Conservation (phyloP, 257 asterid genomes). For the Coffea eugenioides region DNA sequence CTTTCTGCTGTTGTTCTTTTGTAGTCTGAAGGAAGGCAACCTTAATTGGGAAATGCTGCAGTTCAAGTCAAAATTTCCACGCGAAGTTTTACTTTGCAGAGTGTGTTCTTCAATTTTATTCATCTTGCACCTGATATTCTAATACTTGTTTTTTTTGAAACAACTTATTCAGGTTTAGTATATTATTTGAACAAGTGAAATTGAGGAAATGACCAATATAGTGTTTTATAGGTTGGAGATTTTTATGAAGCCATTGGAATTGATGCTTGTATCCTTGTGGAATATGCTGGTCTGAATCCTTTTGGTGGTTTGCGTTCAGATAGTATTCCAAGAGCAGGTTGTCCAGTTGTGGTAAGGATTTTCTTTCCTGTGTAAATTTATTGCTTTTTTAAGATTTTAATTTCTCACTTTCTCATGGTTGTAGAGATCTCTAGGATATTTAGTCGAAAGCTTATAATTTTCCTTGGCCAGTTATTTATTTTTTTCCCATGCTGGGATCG, state of each 20-base stretch:
- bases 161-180: neutral
- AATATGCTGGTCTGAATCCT: constrained; percentile 97
- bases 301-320: constrained; percentile 94
- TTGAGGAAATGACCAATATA: neutral
- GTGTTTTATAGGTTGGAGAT: constrained; percentile 75
- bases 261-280: constrained; percentile 98
- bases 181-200: neutral
- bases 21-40: constrained; percentile 92
- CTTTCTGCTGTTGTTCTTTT: constrained; percentile 25
- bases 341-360: constrained; percentile 85
- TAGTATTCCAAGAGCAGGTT: constrained; percentile 94
- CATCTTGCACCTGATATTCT: constrained; percentile 16
- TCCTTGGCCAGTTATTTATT: neutral
- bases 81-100: constrained; percentile 92
- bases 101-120: constrained; percentile 42
- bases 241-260: constrained; percentile 93
- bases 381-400: constrained; percentile 2
- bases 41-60: constrained; percentile 91
- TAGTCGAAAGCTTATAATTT: neutral
- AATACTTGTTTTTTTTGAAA: constrained; percentile 5
- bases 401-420: neutral
- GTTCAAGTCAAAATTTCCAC: constrained; percentile 92
- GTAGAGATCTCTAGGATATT: neutral
- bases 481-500: neutral
- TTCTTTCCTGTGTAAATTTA: constrained; percentile 5